Evolutionary conservation across 2,329 filamentous ascomycete genomes (phyloP), one percentile per base, ranked within the genome.

Genomic region (Alternaria sp.): DNA sequence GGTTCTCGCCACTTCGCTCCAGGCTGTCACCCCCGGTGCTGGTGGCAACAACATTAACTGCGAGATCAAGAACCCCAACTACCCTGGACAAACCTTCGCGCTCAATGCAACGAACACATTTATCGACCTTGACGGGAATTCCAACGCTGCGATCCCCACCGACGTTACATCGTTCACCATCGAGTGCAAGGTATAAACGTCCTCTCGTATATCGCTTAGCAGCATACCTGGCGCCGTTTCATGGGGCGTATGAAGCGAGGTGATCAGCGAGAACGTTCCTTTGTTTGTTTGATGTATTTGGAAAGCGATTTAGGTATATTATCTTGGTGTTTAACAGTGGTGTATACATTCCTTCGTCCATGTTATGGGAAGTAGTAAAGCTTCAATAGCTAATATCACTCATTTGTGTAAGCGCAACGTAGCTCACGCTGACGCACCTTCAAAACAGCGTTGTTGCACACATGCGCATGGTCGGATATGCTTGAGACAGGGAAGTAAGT

Each of bases 61-160:
- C 30, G 53, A 25, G n/a, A 21, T 63, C 5, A 30, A 21, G 15
- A 21, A 60, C 37, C 61, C 56, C 12, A 47, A 49, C n/a, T n/a
- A 21, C 14, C 25, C 28, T 8, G 53, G 6, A 23, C 46, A 28
- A 5, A 28, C 23, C 12, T 12, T 33, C 2, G 11, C 25, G 14
- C 43, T 70, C 47, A 68, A 64, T n/a, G 61, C 63, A 18, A 33
- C 33, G 58, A 60, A 55, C 43, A 70, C 68, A 6, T 69, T 62
- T 53, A 37, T 64, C n/a, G 61, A 69, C 30, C 47, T 70, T 15
- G 66, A 70, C 50, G 64, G 61, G 3, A 41, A 58, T 14, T 11
- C 33, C 14, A 25, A 57, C 2, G 47, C 26, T 21, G 47, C 47
- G 10, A 33, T 15, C 3, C 26, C 26, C 1, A 33, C 12, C 12